A percentile compares a stretch with the other conserved stretches of the same genome.
Evolutionary conservation across 2,329 filamentous ascomycete genomes (phyloP).

Genomic region (Cadophora gregata): DNA sequence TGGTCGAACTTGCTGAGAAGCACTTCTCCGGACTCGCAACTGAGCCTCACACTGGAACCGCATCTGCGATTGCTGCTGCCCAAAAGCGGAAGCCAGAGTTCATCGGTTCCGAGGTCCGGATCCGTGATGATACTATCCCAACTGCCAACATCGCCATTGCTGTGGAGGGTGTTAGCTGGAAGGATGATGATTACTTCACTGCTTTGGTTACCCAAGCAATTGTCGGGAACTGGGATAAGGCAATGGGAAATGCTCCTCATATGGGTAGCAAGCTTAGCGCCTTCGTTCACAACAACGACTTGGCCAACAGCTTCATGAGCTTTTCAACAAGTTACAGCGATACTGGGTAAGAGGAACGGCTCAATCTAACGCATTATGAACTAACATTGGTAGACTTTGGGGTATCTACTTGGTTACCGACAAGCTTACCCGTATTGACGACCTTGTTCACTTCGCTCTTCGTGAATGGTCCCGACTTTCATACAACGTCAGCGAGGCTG

Average conservation of each 20-base stretch:
- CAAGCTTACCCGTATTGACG: constrained; percentile 84
- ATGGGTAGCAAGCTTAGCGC: constrained; percentile 98
- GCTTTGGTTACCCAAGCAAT: constrained; percentile 97
- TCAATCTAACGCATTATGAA: constrained; percentile 34
- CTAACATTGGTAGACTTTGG: constrained; percentile 77
- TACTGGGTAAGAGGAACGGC: constrained; percentile 76
- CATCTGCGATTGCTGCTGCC: constrained; percentile 67
- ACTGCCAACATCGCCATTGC: constrained; percentile 98
- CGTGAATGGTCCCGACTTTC: constrained; percentile 97
- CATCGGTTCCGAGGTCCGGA: constrained; percentile 92
- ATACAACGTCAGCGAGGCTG: constrained; percentile 83
- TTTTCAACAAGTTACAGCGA: constrained; percentile 99
- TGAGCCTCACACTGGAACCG: constrained; percentile 76
- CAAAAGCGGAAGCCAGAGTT: constrained; percentile 92
- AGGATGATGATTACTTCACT: constrained; percentile 98
- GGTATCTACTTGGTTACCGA: constrained; percentile 98
- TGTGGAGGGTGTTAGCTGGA: constrained; percentile 99
- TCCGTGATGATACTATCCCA: constrained; percentile 94
- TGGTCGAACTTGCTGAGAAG: constrained; percentile 96
- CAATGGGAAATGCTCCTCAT: constrained; percentile 96
- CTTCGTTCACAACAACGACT: constrained; percentile 90
- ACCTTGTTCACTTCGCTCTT: constrained; percentile 97
- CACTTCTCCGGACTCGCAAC: constrained; percentile 84
- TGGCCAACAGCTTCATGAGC: constrained; percentile 99
- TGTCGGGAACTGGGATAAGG: constrained; percentile 99